Base-by-base conservation (phyloP, 2,329 filamentous ascomycete species). In the Nannizziopsis arthrosporioides region DNA sequence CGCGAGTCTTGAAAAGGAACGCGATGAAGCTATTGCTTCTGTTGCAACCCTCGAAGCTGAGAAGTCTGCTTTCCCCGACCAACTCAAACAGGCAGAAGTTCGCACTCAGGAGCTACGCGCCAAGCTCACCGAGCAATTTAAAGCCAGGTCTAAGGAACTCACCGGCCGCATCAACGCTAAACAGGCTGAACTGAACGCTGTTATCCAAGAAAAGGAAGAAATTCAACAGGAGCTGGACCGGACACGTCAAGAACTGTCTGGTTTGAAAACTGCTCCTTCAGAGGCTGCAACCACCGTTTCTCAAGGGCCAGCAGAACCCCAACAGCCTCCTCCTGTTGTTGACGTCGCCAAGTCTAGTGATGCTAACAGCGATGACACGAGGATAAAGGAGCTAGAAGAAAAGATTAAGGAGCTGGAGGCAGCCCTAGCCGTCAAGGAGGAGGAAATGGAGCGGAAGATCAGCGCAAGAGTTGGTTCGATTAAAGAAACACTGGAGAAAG, bases 401-500 rank as follows among this genome's bases (percentile, higher is more conserved):
- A 79, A 74, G 64, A 69, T 85, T 47, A 57, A 62, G 38, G 63
- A 64, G 34, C 55, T 72, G 18, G 75, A 80, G 55, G 72, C 76
- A 51, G 71, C 71, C 27, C 60, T 75, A 44, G 67, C 69, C 27
- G 70, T 74, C 42, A 74, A 78, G 54, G 67, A 75, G 48, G 59
- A 66, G 7, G 68, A 75, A 44, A 63, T 73, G 30, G 73, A 78
- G 45, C 63, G 69, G 19, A 66, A 71, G 45, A 59, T 72, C 49
- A 69, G 75, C 42, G 66, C 71, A 49, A 62, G 66, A 9, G 62
- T 70, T 1, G 73, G 76, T 47, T 77, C 81, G 51, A 69, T 83
- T 12, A 84, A 89, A 59, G 75, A 78, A 27, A 79, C 75, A 9
- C 72, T 85, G 51, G 84, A 84, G 57, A 80, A 78, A 60, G 86